A percentile compares a stretch with the other conserved stretches of the same genome.
Evolutionary conservation across 2,329 filamentous ascomycete species (phyloP).

Genomic region (Monilinia fructicola): DNA sequence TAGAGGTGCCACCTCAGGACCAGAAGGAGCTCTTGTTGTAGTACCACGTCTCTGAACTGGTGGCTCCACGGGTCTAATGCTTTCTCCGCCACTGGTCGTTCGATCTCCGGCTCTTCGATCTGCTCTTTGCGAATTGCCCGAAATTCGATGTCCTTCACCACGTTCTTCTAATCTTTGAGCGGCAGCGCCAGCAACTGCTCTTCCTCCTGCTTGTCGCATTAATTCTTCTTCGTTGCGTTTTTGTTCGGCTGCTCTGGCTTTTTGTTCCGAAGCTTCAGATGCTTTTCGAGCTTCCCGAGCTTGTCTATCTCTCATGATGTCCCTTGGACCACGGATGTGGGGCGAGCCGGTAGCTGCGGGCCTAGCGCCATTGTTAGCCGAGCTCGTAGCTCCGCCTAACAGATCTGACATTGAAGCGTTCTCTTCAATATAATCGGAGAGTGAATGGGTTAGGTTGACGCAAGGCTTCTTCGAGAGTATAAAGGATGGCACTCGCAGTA

Average conservation of each 20-base stretch:
- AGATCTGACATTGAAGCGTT: slow-evolving; percentile 91
- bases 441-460: slow-evolving; percentile 81
- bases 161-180: slow-evolving; percentile 38
- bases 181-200: slow-evolving; percentile 56
- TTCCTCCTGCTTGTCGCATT: slow-evolving; percentile 56
- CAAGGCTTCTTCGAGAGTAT: slow-evolving; percentile 86
- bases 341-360: slow-evolving; percentile 49
- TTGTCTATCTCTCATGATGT: slow-evolving; percentile 86
- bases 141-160: slow-evolving; percentile 34
- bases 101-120: slow-evolving; percentile 35
- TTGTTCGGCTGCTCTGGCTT: slow-evolving; percentile 50
- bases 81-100: slow-evolving; percentile 27
- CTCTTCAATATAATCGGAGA: slow-evolving; percentile 79
- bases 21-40: slow-evolving; percentile 35
- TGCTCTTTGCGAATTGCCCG: slow-evolving; percentile 39
- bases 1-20: slow-evolving; percentile 32
- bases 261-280: slow-evolving; percentile 50
- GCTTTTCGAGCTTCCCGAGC: slow-evolving; percentile 71
- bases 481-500: slow-evolving; percentile 88
- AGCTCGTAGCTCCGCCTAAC: slow-evolving; percentile 57
- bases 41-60: slow-evolving; percentile 36
- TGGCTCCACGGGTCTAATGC: slow-evolving; percentile 26
- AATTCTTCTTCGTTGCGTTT: slow-evolving; percentile 58
- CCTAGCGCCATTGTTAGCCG: slow-evolving; percentile 51
- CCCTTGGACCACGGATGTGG: slow-evolving; percentile 77